Base-by-base conservation (phyloP, 2,329 filamentous ascomycete species). In the Myriosclerotinia scirpicola region DNA sequence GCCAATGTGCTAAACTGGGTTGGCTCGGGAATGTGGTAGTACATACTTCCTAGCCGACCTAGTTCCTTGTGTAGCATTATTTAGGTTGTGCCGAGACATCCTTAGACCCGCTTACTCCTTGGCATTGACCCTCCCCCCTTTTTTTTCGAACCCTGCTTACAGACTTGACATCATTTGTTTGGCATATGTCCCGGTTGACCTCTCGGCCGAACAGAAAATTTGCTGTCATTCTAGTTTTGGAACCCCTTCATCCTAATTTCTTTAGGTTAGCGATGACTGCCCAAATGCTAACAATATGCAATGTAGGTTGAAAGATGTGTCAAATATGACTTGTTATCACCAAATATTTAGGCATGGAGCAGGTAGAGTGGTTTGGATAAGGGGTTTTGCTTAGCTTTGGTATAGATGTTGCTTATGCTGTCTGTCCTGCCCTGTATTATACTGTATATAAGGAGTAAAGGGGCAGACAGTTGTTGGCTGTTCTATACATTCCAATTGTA, bases 271-370 rank as follows among this genome's bases (percentile, higher is more conserved):
- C 34, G 14, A 50, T 38, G 3, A 17, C 11, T 22, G 30, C 22
- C 12, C 30, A 34, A 50, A 20, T 42, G 5, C 34, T 64, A 30
- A 69, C 34, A 46, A 44, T 8, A 22, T 12, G 48, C 54, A 50
- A 54, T 22, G 5, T 54, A 70, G 38, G 48, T 69, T 55, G 68
- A 71, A 55, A 64, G 58, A 54, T 68, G 65, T 60, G 69, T 70
- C 22, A 70, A 69, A 55, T 69, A 69, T 52, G 67, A 69, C 46
- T 59, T 69, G 20, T 50, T 69, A 50, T 69, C 68, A 40, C 68
- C 68, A 30, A 69, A 69, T 65, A 60, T 69, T 30, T 69, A 68
- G 42, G 1, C 17, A 5, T 48, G 38, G n/a, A n/a, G 48, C 22
- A 61, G n/a, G 58, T 38, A 42, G 54, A 56, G 38, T 56, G 54